Base-by-base conservation (phyloP, 371 early-diverging fungal species). In the Nosema muscidifuracis region DNA sequence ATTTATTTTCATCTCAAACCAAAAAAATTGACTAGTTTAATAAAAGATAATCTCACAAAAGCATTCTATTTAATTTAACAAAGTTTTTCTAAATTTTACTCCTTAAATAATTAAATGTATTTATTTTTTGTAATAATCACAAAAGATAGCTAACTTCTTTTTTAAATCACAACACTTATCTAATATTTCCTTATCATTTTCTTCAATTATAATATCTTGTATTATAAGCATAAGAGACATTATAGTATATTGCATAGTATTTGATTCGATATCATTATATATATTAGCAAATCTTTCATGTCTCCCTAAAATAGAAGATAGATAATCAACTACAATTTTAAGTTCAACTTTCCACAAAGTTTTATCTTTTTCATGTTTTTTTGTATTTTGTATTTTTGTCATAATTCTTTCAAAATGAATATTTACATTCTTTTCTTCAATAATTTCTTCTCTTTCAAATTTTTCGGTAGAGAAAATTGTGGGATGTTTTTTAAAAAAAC, bases 321-420 rank as follows among this genome's bases (percentile, higher is more conserved):
- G 36, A 33, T 64, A 44, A n/a, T 64, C 47, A 15, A 64, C 42
- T 7, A 64, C 18, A 22, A 64, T 44, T 26, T 50, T 42, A 18
- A 64, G 36, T 18, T 64, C 64, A 15, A 16, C 18, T 26, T 50
- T 64, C 64, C 64, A 64, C 28, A 12, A 0, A 18, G 12, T n/a
- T 2, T 33, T 50, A 64, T 44, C 33, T 16, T 50, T 4, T 12
- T 15, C 62, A 38, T 38, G 22, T 34, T 16, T 18, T 12, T 22
- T 26, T 2, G 26, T 44, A 16, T 15, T 50, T 22, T 28, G 30
- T n/a, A 64, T 43, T 26, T 40, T 64, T 0, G 15, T 24, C 13
- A 44, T 50, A 4, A 44, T 12, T 33, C n/a, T 26, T 43, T 50
- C 31, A 50, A 44, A 64, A 22, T 28, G 64, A 50, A 13, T 42